Evolutionary conservation across 1,139 yeast species (phyloP).

Genomic region (Candida sojae): DNA sequence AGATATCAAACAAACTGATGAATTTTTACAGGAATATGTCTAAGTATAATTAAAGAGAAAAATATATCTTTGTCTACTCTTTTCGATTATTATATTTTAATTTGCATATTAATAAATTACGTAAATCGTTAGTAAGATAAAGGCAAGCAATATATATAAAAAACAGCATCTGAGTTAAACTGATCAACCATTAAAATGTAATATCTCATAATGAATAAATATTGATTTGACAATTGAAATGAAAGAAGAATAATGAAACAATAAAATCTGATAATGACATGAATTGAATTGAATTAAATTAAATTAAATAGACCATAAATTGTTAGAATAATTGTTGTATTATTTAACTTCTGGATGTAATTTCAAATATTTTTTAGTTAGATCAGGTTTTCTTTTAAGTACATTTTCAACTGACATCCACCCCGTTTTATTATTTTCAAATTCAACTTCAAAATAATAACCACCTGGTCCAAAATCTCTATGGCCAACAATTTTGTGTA

Average conservation of each 20-base stretch:
- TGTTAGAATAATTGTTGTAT: not conserved
- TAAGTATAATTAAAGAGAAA: not conserved
- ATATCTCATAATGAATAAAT: too few species aligned
- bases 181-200: too few species aligned
- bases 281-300: too few species aligned
- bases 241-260: too few species aligned
- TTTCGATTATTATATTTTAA: not conserved
- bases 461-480: constrained; percentile 7
- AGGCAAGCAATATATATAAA: not conserved
- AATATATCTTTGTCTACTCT: not conserved
- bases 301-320: too few species aligned
- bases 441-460: constrained; percentile 5
- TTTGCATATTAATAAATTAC: not conserved
- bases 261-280: too few species aligned
- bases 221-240: too few species aligned
- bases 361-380: constrained; percentile 3
- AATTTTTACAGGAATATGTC: constrained; percentile 37
- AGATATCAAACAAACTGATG: constrained; percentile 42
- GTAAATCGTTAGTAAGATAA: not conserved
- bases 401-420: constrained; percentile 6
- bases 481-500: constrained; percentile 3
- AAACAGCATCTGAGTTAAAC: too few species aligned
- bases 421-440: constrained; percentile 5
- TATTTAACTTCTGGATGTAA: constrained; percentile 5
- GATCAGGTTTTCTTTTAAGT: constrained; percentile 3